Evolutionary conservation across 495 filamentous ascomycete genomes (phyloP).

Genomic region (Cercophora sp.): DNA sequence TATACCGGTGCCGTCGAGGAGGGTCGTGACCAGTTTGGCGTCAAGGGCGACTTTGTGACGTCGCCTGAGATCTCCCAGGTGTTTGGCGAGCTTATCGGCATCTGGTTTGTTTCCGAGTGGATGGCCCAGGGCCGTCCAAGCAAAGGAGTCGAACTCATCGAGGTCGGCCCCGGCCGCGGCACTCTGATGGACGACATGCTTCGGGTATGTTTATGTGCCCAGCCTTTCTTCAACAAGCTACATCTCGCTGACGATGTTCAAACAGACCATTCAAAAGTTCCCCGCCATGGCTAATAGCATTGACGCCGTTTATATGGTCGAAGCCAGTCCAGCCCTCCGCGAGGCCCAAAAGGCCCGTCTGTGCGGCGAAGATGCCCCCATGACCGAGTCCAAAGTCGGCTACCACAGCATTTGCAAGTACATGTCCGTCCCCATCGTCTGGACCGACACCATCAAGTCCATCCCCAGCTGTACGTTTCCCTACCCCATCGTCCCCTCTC

Average conservation of each 20-base stretch:
- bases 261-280: conserved; percentile 84
- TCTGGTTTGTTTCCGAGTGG: conserved; percentile 97
- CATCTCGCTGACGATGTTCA: neutral
- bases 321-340: conserved; percentile 74
- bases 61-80: conserved; percentile 96
- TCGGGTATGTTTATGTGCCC: conserved; percentile 53
- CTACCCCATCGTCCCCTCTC: conserved; percentile 14
- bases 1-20: conserved; percentile 69
- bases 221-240: neutral
- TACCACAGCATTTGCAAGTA: conserved; percentile 75
- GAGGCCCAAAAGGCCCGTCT: conserved; percentile 74
- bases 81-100: conserved; percentile 88
- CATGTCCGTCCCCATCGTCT: conserved; percentile 65
- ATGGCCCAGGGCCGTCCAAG: conserved; percentile 74
- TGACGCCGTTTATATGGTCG: conserved; percentile 84
- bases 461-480: conserved; percentile 52
- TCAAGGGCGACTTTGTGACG: conserved; percentile 90
- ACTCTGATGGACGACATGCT: conserved; percentile 97
- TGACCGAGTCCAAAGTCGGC: conserved; percentile 71
- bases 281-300: conserved; percentile 70
- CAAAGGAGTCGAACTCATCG: conserved; percentile 77
- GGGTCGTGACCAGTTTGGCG: conserved; percentile 78
- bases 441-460: conserved; percentile 84
- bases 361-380: conserved; percentile 66
- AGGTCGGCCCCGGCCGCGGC: conserved; percentile 90